A percentile compares a stretch with the other conserved stretches of the same genome.
These are phyloP conservation scores for Wallacemonas sp. DNA, from an alignment of 208 protist species.

Conservation along the genomic window DNA sequence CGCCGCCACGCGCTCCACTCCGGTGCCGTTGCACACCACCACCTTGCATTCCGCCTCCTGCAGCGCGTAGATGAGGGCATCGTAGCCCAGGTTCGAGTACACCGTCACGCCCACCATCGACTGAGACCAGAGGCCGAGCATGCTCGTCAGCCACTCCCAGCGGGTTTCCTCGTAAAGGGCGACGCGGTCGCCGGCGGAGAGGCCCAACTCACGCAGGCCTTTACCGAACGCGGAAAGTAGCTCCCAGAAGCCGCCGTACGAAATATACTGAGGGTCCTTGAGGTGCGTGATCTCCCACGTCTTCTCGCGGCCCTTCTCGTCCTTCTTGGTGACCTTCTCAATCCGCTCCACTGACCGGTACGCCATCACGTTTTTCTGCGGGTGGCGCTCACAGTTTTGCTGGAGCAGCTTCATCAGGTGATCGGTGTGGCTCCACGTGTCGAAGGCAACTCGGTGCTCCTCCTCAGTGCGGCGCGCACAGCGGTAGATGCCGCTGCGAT, in stretches of 20 bases:
- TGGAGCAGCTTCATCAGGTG: constrained; percentile 50
- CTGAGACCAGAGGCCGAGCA: constrained; percentile 72
- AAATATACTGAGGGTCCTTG: constrained; percentile 46
- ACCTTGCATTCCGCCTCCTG: constrained; percentile 61
- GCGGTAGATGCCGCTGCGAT: constrained; percentile 55
- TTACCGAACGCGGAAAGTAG: constrained; percentile 50
- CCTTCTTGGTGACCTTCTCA: constrained; percentile 36
- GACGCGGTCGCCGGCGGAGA: constrained; percentile 29
- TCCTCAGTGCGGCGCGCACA: constrained; percentile 33
- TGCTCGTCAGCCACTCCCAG: constrained; percentile 82
- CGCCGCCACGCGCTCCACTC: constrained; percentile 35
- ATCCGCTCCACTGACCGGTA: constrained; percentile 49
- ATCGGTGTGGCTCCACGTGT: constrained; percentile 8
- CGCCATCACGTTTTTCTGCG: constrained; percentile 32
- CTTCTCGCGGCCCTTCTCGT: constrained; percentile 44
- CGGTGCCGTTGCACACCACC: constrained; percentile 80
- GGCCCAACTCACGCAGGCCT: constrained; percentile 54
- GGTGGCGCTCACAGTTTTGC: constrained; percentile 23
- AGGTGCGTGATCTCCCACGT: constrained; percentile 48
- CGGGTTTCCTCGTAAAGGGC: constrained; percentile 87
- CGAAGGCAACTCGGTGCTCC: constrained; percentile 27
- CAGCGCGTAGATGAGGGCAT: constrained; percentile 78
- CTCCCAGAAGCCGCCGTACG: constrained; percentile 57
- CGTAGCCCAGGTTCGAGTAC: constrained; percentile 85
- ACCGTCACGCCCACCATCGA: constrained; percentile 69